Base-by-base conservation (phyloP, 1,284 basidiomycete species). In the Ceratobasidium sp. region DNA sequence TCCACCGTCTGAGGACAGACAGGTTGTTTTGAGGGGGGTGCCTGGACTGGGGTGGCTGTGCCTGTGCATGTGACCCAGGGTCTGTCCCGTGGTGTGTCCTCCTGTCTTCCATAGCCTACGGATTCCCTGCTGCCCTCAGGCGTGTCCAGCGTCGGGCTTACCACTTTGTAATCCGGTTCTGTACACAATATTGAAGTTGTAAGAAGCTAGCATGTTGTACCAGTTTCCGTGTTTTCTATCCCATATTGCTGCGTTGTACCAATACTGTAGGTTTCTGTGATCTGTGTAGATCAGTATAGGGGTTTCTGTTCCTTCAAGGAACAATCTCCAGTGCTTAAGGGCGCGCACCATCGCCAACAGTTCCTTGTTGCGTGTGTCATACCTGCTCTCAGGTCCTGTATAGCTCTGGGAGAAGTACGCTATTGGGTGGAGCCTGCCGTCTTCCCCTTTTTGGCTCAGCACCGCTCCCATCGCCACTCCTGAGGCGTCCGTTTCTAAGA, bases 311-410 rank as follows among this genome's bases (percentile, higher is more conserved):
- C 77, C 80, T 70, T 84, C 26, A 3, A 80, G 67, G 53, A 56
- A 83, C n/a, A 81, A 77, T 5, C 82, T 68, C 83, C 83, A 85
- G n/a, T 77, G 28, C 20, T 80, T 58, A 2, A 78, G 39, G 28
- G 73, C 40, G 5, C 46, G 7, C 18, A 77, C 55, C 9, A 77
- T 66, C 6, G 73, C 82, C 84, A 70, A 20, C 15, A 70, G 49
- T 18, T 70, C 68, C 44, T 46, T 46, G 44, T 46, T 46, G 44
- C 13, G 44, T 6, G 44, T 46, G 44, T 46, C 13, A 13, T 46
- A 46, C 7, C 13, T 46, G 6, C 44, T 46, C 44, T 46, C 7
- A 6, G 44, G 44, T 6, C 7, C 13, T 46, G 44, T 46, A 46
- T n/a, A n/a, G 44, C 44, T 46, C 23, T 68, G 6, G 44, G 44